Evolutionary conservation across 2,329 filamentous ascomycete genomes (phyloP).

Genomic region (Fusarium annulatum): DNA sequence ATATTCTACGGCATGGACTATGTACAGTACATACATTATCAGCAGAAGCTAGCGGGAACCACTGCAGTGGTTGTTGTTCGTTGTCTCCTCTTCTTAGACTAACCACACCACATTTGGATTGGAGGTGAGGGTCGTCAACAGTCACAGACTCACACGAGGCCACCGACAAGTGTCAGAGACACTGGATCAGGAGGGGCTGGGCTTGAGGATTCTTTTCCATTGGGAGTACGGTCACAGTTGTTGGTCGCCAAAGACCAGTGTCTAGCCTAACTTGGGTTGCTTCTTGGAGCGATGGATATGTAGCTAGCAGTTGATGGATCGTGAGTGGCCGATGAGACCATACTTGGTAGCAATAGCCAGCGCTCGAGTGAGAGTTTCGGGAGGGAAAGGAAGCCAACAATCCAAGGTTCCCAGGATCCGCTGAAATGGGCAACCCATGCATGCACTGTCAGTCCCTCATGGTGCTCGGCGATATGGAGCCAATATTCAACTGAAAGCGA

Average conservation of each 20-base stretch:
- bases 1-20: slow-evolving; percentile 9
- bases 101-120: slow-evolving; percentile 28
- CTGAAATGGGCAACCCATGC: slow-evolving; percentile 32
- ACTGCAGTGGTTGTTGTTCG: slow-evolving; percentile 16
- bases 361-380: slow-evolving; percentile 32
- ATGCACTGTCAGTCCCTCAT: slow-evolving; percentile 18
- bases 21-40: neutral
- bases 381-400: slow-evolving; percentile 35
- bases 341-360: slow-evolving; percentile 13
- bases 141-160: slow-evolving; percentile 33
- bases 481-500: slow-evolving; percentile 17
- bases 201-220: slow-evolving; percentile 19
- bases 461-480: slow-evolving; percentile 20
- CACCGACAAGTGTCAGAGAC: slow-evolving; percentile 32
- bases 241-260: slow-evolving; percentile 42
- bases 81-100: slow-evolving; percentile 21
- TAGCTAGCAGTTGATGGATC: slow-evolving; percentile 43
- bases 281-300: slow-evolving; percentile 38
- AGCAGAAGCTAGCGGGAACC: slow-evolving; percentile 32
- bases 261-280: slow-evolving; percentile 43
- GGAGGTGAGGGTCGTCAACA: slow-evolving; percentile 39
- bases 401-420: slow-evolving; percentile 24
- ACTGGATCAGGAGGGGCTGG: slow-evolving; percentile 39
- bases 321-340: slow-evolving; percentile 34
- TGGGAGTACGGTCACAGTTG: slow-evolving; percentile 34